Evolutionary conservation across 2,329 filamentous ascomycete species (phyloP).

Genomic region (Cladophialophora exuberans): DNA sequence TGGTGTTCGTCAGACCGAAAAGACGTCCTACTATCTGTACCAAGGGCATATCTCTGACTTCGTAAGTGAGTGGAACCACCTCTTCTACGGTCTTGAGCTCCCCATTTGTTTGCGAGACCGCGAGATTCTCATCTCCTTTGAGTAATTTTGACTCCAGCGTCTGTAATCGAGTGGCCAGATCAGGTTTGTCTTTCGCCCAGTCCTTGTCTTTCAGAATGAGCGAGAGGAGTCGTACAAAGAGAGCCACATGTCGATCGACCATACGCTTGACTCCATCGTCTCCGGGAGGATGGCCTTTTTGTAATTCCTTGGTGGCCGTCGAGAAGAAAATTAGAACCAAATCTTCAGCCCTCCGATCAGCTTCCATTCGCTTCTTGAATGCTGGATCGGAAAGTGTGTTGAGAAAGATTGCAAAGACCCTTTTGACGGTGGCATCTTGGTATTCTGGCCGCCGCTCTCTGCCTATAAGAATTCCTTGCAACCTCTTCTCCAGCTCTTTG

Average conservation of each 20-base stretch:
- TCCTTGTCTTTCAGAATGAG: constrained; percentile 80
- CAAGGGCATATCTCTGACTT: constrained; percentile 95
- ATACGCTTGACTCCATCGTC: constrained; percentile 91
- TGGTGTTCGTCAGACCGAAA: constrained; percentile 76
- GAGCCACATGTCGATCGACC: constrained; percentile 89
- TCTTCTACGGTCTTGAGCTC: constrained; percentile 73
- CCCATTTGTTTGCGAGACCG: constrained; percentile 59
- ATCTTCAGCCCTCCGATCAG: constrained; percentile 90
- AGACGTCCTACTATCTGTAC: constrained; percentile 85
- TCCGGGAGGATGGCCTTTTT: constrained; percentile 72
- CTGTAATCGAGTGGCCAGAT: constrained; percentile 76
- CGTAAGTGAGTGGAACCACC: constrained; percentile 79
- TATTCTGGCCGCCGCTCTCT: constrained; percentile 85
- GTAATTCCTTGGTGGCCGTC: constrained; percentile 86
- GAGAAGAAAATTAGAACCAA: constrained; percentile 96
- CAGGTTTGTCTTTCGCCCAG: constrained; percentile 80
- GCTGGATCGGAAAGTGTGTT: constrained; percentile 87
- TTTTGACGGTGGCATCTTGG: constrained; percentile 85
- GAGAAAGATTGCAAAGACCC: constrained; percentile 92
- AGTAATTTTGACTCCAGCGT: constrained; percentile 92
- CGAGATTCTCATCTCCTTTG: constrained; percentile 88
- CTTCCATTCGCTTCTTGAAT: constrained; percentile 90
- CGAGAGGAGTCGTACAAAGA: constrained; percentile 87
- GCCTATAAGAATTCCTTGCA: constrained; percentile 79
- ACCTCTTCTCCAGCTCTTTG: constrained; percentile 72